Evolutionary conservation across 768 basidiomycete genomes (phyloP).

Genomic region (Kwoniella botswanensis): DNA sequence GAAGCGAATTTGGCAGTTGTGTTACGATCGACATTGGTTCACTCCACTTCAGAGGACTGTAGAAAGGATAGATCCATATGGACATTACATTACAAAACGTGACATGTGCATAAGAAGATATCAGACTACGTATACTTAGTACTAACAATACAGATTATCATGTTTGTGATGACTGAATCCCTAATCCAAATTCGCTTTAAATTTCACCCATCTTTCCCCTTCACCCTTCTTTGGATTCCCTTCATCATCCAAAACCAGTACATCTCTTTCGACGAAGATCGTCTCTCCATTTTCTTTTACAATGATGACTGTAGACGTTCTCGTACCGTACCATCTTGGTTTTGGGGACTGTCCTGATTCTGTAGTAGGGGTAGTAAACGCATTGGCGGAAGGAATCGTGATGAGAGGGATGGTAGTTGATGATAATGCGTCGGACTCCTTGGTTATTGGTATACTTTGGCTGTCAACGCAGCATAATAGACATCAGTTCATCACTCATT

Average conservation of each 20-base stretch:
- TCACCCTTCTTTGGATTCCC: slow-evolving; percentile 32
- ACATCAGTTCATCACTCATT: no score
- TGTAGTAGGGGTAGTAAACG: neutral
- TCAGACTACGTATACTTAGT: neutral
- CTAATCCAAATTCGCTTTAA: slow-evolving; percentile 6
- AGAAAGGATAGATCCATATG: no score
- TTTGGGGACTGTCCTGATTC: slow-evolving; percentile 1
- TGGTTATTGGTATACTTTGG: slow-evolving; percentile 27
- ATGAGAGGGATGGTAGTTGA: slow-evolving; percentile 40
- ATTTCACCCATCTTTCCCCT: slow-evolving; percentile 30
- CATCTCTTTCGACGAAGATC: slow-evolving; percentile 53
- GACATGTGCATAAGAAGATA: neutral
- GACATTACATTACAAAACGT: neutral
- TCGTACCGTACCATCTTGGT: slow-evolving; percentile 49
- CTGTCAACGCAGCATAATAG: slow-evolving; percentile 1
- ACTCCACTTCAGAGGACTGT: no score
- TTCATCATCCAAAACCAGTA: slow-evolving; percentile 29
- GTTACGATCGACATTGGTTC: no score
- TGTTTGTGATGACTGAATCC: neutral
- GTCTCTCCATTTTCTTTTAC: slow-evolving; percentile 45
- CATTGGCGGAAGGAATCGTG: neutral
- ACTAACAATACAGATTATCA: neutral
- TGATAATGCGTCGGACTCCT: slow-evolving; percentile 21
- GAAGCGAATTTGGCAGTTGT: no score
- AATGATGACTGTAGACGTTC: slow-evolving; percentile 53